Percentiles rank a stretch among this genome's conserved stretches.
These are phyloP conservation scores for Nothophytophthora sp. DNA, from an alignment of 352 stramenopile genomes.

Conservation along the genomic window DNA sequence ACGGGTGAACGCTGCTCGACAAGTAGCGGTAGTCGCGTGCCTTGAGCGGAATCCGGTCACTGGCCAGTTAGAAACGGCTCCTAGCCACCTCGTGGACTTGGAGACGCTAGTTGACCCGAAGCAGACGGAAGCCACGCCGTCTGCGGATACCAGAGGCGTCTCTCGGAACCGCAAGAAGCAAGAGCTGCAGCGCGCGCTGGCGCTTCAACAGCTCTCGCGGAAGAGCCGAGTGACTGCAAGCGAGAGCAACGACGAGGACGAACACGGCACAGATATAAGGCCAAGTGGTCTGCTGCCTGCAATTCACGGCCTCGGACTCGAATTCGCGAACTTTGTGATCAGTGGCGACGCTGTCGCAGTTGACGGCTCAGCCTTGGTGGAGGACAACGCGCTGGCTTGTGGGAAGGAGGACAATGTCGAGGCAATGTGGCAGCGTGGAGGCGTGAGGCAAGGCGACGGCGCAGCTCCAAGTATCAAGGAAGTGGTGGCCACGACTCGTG, in stretches of 20 bases:
- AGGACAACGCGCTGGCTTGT: too few relatives aligned
- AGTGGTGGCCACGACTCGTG: slow-evolving; percentile 19
- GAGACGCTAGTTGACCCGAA: background rate
- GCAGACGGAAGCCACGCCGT: background rate
- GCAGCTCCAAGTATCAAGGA: slow-evolving; percentile 26
- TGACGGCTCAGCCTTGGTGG: too few relatives aligned
- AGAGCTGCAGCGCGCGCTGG: slow-evolving; percentile 30
- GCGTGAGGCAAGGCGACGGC: too few relatives aligned
- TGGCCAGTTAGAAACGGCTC: slow-evolving; percentile 30
- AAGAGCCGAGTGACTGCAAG: background rate
- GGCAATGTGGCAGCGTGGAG: slow-evolving; percentile 58
- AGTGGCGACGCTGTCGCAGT: background rate
- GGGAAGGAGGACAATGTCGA: too few relatives aligned
- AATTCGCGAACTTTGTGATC: slow-evolving; percentile 51
- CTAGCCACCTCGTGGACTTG: slow-evolving; percentile 38
- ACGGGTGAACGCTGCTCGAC: slow-evolving; percentile 2
- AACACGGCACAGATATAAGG: background rate
- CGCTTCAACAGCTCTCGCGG: slow-evolving; percentile 8
- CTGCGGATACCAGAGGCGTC: background rate
- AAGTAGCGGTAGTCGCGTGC: slow-evolving; percentile 8
- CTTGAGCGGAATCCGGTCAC: slow-evolving; percentile 47
- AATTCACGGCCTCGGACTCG: slow-evolving; percentile 24
- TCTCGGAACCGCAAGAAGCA: slow-evolving; percentile 34
- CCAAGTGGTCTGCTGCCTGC: slow-evolving; percentile 14
- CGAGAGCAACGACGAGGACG: slow-evolving; percentile 10